A percentile compares a stretch with the other conserved stretches of the same genome.
Evolutionary conservation across 2,329 filamentous ascomycete genomes (phyloP).

Genomic region (Trichoderma guizhouense): DNA sequence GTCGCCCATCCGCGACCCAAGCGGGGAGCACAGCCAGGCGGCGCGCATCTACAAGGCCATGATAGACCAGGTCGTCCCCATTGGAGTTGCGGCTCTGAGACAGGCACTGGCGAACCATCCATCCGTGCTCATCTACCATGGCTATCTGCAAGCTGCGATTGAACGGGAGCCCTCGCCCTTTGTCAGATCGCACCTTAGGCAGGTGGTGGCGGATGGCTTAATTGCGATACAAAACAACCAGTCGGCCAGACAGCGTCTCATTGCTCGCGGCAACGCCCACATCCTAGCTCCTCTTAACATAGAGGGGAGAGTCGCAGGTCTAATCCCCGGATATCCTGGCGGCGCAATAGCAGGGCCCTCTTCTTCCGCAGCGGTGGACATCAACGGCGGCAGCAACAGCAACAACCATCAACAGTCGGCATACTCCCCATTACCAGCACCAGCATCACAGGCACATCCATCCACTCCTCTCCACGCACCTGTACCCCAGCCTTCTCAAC

Average conservation of each 20-base stretch:
- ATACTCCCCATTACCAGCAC: not conserved
- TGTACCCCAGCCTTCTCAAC: not conserved
- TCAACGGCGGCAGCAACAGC: not conserved
- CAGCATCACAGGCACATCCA: not conserved
- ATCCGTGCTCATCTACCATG: slow-evolving; percentile 46
- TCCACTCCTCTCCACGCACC: not conserved
- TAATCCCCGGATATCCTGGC: not conserved
- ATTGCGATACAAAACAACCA: slow-evolving; percentile 46
- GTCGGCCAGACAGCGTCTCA: slow-evolving; percentile 25
- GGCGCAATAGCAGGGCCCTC: slow-evolving; percentile 3
- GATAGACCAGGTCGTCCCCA: slow-evolving; percentile 52
- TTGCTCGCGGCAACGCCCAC: not conserved
- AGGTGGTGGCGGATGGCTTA: slow-evolving; percentile 46
- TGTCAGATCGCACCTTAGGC: slow-evolving; percentile 47
- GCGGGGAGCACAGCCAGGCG: slow-evolving; percentile 29
- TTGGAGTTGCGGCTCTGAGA: slow-evolving; percentile 47
- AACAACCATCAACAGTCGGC: not conserved
- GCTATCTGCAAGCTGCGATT: slow-evolving; percentile 49
- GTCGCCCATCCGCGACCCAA: slow-evolving; percentile 9
- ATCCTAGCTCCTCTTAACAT: not conserved
- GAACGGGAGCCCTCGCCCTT: slow-evolving; percentile 49
- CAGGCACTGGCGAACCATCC: slow-evolving; percentile 47
- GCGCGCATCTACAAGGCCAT: slow-evolving; percentile 46
- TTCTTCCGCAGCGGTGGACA: not conserved
- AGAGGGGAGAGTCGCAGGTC: not conserved